Base-by-base conservation (phyloP, 345 rosid species). In the Cardiospermum halicacabum region DNA sequence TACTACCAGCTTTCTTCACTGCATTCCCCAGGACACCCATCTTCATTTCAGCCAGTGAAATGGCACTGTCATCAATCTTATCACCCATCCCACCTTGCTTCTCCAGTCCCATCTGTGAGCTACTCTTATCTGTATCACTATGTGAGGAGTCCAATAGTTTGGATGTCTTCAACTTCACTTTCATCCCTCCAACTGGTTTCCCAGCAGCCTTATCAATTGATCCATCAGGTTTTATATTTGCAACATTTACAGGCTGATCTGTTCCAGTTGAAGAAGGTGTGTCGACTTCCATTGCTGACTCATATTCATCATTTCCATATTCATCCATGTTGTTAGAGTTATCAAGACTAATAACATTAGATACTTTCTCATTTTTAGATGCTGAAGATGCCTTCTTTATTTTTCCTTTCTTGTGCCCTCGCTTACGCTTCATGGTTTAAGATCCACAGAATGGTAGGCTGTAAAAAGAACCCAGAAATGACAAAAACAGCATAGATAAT, bases 81-180 rank as follows among this genome's bases (percentile, higher is more conserved):
- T 80, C 89, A 68, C 48, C 70, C 49, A 24, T 79, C 31, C 54
- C 77, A 60, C 37, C 78, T 67, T 74, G 76, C 65, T 77, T 84
- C 68, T 79, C 91, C 24, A 74, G 61, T 40, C 72, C 92, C 60
- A 68, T 57, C 34, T 67, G 84, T 24, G 74, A 78, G 79, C 85
- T 82, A 57, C 80, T 81, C 85, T 80, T 81, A 60, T 73, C 92
- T 1, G 80, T 73, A 76, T 84, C 94, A 65, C 77, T 72, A 34
- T 74, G 84, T 7, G 68, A 68, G 3, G 87, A 81, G 42, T 88
- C 96, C 58, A 84, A 68, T 8, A 73, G 37, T 82, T 82, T 88
- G 0, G 92, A 69, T 60, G 87, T 81, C 83, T 85, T 89, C 54
- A 91, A 72, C 81, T 91, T 91, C 31, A 94, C 96, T 78, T 94